phyloP scores from a whole-genome alignment of 106 monocot genomes.

The Gastrodia elata region DNA sequence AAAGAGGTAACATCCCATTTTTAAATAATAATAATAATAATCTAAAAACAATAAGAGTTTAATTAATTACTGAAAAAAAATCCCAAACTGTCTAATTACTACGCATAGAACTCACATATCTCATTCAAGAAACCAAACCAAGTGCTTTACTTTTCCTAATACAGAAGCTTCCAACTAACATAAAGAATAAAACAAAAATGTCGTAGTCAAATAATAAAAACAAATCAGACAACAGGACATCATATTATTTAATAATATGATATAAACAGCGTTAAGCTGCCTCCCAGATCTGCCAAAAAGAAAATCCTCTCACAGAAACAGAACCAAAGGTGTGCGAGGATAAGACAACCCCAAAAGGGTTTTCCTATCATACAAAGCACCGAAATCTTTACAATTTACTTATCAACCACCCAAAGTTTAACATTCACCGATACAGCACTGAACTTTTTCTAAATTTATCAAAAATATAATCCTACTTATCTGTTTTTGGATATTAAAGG shows the following conservation, averaged over 20 bases:
- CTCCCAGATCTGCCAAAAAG: not conserved
- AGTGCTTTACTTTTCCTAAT: not conserved
- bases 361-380: too few species aligned
- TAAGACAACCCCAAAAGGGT: too few species aligned
- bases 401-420: too few species aligned
- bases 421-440: too few species aligned
- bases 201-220: not conserved
- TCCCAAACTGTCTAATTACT: not conserved
- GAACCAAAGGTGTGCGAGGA: too few species aligned
- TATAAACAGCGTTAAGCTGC: not conserved
- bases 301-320: constrained; percentile 3
- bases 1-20: too few species aligned
- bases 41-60: not conserved
- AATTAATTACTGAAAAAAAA: not conserved
- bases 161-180: constrained; percentile 2
- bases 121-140: not conserved
- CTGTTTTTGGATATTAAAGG: too few species aligned
- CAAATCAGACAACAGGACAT: not conserved
- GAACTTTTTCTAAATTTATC: too few species aligned
- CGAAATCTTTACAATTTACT: too few species aligned
- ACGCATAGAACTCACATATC: not conserved
- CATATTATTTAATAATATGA: too few species aligned
- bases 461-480: too few species aligned
- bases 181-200: not conserved
- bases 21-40: not conserved